Evolutionary conservation across 805 yeast genomes (phyloP).

Genomic region (Wickerhamiella kurtzmanii): DNA sequence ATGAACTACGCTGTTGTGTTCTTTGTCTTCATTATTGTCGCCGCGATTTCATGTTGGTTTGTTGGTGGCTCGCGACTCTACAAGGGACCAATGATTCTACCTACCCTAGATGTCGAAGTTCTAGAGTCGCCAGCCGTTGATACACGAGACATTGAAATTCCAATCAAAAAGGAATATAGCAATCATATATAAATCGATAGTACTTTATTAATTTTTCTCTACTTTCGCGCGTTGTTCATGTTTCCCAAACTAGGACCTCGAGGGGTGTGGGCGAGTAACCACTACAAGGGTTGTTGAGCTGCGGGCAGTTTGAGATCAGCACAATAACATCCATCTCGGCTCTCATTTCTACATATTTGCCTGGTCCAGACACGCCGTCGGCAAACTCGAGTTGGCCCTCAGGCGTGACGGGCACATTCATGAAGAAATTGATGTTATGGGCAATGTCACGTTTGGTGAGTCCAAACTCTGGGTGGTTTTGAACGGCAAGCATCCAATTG

Average conservation of each 20-base stretch:
- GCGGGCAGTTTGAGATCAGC: slow-evolving; percentile 9
- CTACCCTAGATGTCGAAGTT: background rate
- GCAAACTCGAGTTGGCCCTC: slow-evolving; percentile 7
- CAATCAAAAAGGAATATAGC: no score
- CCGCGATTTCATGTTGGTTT: slow-evolving; percentile 12
- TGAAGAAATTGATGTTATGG: slow-evolving; percentile 10
- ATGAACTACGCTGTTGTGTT: slow-evolving; percentile 22
- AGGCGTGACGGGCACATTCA: slow-evolving; percentile 8
- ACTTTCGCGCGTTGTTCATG: no score
- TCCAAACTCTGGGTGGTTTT: slow-evolving; percentile 7
- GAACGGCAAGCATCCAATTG: slow-evolving; percentile 9
- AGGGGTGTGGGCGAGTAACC: slow-evolving; percentile 8
- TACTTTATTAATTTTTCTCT: no score
- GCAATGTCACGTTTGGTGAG: slow-evolving; percentile 8
- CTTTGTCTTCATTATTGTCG: slow-evolving; percentile 14
- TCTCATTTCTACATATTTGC: slow-evolving; percentile 7
- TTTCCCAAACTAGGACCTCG: slow-evolving; percentile 6
- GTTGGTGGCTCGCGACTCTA: slow-evolving; percentile 14
- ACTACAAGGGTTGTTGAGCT: slow-evolving; percentile 10
- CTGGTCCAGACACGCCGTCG: slow-evolving; percentile 8
- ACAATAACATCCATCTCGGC: slow-evolving; percentile 7
- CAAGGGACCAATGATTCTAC: slow-evolving; percentile 3
- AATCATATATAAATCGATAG: no score
- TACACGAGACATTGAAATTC: no score
- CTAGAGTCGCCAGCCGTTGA: background rate